Evolutionary conservation across 176 grass and related monocot genomes (phyloP).

Genomic region (barley (Hordeum vulgare)): DNA sequence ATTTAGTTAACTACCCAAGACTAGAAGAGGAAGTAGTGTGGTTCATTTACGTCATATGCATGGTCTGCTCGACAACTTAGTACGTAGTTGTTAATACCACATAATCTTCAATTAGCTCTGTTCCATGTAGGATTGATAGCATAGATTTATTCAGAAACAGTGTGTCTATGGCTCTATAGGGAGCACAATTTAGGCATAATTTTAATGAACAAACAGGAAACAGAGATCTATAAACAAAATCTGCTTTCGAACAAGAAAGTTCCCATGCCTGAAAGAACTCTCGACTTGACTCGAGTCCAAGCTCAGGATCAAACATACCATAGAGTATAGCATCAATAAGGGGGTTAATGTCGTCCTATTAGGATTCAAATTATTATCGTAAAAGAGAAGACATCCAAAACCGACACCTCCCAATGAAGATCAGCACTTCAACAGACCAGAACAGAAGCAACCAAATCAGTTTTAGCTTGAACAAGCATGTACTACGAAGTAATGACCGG

Average conservation of each 20-base stretch:
- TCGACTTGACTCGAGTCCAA: neutral
- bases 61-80: neutral
- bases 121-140: neutral
- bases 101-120: neutral
- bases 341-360: neutral
- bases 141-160: neutral
- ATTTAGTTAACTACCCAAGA: neutral
- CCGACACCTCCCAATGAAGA: neutral
- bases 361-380: neutral
- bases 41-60: neutral
- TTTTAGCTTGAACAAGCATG: neutral
- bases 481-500: neutral
- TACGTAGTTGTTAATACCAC: neutral
- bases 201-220: neutral
- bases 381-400: neutral
- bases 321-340: no score
- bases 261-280: neutral
- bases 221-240: neutral
- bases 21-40: neutral
- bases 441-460: neutral
- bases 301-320: neutral
- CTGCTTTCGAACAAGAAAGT: neutral
- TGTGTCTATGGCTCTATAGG: neutral
- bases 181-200: neutral
- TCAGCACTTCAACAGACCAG: neutral